Evolutionary conservation across 2,329 filamentous ascomycete species (phyloP), one percentile per base, ranked within the genome.

Genomic region (Fusarium pseudoanthophilum): DNA sequence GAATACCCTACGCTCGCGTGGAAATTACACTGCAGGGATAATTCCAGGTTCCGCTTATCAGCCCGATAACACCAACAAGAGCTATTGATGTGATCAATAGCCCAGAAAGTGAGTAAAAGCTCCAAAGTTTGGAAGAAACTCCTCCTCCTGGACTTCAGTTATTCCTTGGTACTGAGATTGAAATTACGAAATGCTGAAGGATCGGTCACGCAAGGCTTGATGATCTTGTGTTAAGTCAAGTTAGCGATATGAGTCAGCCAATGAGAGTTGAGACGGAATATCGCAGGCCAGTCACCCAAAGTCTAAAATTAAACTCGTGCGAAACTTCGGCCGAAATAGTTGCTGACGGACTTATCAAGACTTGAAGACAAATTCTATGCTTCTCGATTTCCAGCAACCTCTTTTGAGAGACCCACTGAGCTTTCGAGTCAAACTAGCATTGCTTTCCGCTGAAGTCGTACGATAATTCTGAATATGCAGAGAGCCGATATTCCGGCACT

Each of bases 41-140:
- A 5, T 21, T 21, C 9, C 18, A 0, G 7, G 7, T 10, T 0
- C 7, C 20, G 9, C 49, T 37, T 28, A 39, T 39, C 20, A 14
- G 14, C 11, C 5, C 20, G 3, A 8, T 18, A 53, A 39, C 20
- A n/a, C 14, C 14, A 13, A 18, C 7, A 28, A 5, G 32, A 18
- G 10, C 4, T 7, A 21, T 16, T 2, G 13, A 28, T 5, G 3
- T 1, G 3, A 28, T 4, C 20, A 37, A 2, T 2, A 7, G 2
- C 20, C 13, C 5, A 20, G 20, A 26, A 14, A 10, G 2, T 9
- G 7, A 14, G 5, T 45, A 10, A 7, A 14, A 14, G 5, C 0
- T 14, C 4, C 11, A 14, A 11, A 13, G 5, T 6, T 5, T 26
- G 3, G 8, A 20, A 3, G 16, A 14, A 7, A 3, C 2, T 34